phyloP scores from a whole-genome alignment of 1,284 basidiomycete species.

The Trametes hirsuta region DNA sequence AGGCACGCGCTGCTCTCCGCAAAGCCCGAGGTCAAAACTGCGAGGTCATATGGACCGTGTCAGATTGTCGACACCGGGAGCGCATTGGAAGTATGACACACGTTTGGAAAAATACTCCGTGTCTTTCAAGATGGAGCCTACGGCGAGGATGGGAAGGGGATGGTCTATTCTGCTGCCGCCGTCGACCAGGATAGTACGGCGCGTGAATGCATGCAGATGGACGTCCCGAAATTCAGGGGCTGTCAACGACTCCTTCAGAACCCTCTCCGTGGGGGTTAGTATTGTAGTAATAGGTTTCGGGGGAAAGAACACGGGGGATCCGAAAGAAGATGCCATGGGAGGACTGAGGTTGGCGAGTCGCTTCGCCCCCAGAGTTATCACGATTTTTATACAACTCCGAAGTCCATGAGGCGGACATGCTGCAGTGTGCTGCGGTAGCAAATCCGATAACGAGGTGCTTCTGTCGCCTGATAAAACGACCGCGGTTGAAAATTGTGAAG shows the following conservation, averaged over 20 bases:
- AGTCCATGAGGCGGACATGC: too few species aligned
- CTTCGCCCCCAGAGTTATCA: too few species aligned
- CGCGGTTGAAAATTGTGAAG: too few species aligned
- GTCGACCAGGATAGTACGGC: slow-evolving; percentile 6
- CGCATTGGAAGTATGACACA: not conserved
- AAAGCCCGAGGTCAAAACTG: slow-evolving; percentile 30
- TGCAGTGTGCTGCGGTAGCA: too few species aligned
- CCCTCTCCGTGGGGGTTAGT: slow-evolving; percentile 7
- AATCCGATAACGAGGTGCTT: too few species aligned
- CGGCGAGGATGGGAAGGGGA: slow-evolving; percentile 24
- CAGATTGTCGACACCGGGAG: not conserved
- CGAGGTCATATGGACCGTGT: not conserved
- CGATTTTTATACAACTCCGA: too few species aligned
- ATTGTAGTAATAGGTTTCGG: not conserved
- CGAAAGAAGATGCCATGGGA: not conserved
- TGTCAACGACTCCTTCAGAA: slow-evolving; percentile 13
- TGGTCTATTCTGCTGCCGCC: slow-evolving; percentile 17
- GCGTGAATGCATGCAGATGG: slow-evolving; percentile 29
- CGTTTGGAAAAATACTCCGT: slow-evolving; percentile 28
- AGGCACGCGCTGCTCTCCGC: slow-evolving; percentile 14
- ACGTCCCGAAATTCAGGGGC: slow-evolving; percentile 26
- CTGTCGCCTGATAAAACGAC: too few species aligned
- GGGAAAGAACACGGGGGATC: not conserved
- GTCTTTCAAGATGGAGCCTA: slow-evolving; percentile 24
- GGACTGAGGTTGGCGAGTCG: too few species aligned